Evolutionary conservation across 306 rosid species (phyloP).

Genomic region (Cercis canadensis): DNA sequence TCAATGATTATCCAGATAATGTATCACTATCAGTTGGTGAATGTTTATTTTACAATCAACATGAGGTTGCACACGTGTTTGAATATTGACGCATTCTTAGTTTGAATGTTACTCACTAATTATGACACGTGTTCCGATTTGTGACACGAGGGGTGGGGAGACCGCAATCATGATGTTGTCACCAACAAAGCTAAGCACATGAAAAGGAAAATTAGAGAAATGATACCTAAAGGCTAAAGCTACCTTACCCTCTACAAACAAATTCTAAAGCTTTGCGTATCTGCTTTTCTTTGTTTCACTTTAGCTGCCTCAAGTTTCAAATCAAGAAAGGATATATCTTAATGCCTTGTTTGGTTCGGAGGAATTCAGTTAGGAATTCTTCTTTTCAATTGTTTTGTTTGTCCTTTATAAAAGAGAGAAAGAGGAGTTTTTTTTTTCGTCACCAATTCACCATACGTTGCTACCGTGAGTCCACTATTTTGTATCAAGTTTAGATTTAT

Average conservation of each 20-base stretch:
- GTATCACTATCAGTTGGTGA: slow-evolving; percentile 16
- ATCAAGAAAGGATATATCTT: too few relatives aligned
- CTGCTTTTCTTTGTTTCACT: slow-evolving; percentile 38
- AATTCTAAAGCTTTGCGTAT: background rate
- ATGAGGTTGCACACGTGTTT: slow-evolving; percentile 19
- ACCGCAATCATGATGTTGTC: slow-evolving; percentile 39
- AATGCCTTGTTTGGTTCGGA: too few relatives aligned
- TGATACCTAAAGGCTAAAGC: background rate
- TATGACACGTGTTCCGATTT: slow-evolving; percentile 17
- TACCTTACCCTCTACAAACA: too few relatives aligned
- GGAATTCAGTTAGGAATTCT: too few relatives aligned
- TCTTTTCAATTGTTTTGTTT: too few relatives aligned
- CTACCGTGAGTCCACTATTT: too few relatives aligned
- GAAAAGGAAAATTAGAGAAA: slow-evolving; percentile 19
- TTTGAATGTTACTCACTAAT: background rate
- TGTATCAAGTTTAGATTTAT: too few relatives aligned
- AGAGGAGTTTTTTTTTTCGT: too few relatives aligned
- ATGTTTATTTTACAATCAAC: background rate
- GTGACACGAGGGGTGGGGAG: slow-evolving; percentile 48
- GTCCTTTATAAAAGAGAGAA: too few relatives aligned
- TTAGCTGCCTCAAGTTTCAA: background rate
- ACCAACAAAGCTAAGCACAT: slow-evolving; percentile 45
- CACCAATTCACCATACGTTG: too few relatives aligned
- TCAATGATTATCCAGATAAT: slow-evolving; percentile 9
- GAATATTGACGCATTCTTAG: background rate